phyloP scores from a whole-genome alignment of 768 basidiomycete species.

The Tulasnella sp. region DNA sequence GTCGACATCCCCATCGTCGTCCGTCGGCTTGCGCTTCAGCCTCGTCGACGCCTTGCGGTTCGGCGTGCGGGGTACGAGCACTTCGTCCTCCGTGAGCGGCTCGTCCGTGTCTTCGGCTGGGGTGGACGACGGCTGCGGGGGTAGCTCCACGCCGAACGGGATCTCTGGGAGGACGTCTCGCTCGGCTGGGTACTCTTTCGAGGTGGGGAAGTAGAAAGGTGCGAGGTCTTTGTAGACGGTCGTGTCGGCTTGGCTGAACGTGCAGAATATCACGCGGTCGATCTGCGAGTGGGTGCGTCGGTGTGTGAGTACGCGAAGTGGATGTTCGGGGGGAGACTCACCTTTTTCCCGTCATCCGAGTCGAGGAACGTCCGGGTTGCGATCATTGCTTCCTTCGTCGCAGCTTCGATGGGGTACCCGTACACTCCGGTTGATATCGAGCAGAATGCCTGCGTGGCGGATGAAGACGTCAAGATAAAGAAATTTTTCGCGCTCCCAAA shows the following conservation, averaged over 20 bases:
- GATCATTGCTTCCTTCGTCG: constrained; percentile 57
- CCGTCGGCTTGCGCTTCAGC: not conserved
- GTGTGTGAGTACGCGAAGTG: not conserved
- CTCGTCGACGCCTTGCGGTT: not conserved
- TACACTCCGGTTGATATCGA: constrained; percentile 73
- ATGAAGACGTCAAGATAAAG: not conserved
- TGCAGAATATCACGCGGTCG: constrained; percentile 65
- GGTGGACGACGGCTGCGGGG: not conserved
- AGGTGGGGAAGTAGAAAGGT: not conserved
- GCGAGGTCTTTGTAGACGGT: constrained; percentile 35
- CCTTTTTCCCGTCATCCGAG: constrained; percentile 35
- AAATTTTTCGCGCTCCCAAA: not conserved
- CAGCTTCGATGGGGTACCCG: constrained; percentile 62
- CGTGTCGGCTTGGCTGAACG: constrained; percentile 55
- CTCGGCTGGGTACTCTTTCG: not conserved
- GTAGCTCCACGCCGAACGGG: not conserved
- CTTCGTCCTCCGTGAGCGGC: not conserved
- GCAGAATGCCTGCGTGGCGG: constrained; percentile 51
- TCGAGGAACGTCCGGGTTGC: constrained; percentile 48
- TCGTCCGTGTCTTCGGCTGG: not conserved
- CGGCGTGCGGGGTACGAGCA: not conserved
- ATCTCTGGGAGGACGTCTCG: not conserved
- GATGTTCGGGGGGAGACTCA: constrained; percentile 13
- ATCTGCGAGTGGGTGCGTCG: constrained; percentile 25
- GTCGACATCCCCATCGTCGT: not conserved